These are phyloP conservation scores for Boletus reticuloceps DNA, from an alignment of 768 basidiomycete species.

Conservation along the genomic window DNA sequence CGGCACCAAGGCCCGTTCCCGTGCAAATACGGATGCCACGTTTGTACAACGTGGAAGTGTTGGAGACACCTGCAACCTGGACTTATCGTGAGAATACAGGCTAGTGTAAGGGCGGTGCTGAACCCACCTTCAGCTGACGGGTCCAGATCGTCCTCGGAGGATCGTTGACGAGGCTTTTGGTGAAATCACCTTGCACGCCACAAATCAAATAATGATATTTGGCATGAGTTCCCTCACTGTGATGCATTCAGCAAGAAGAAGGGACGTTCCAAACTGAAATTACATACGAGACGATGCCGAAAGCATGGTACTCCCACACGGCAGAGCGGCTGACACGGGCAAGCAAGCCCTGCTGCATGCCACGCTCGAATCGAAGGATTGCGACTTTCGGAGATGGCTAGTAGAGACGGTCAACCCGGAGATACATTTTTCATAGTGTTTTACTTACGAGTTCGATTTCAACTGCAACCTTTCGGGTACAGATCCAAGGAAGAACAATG, in stretches of 20 bases:
- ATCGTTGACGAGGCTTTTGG: conserved; percentile 63
- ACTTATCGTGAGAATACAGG: conserved; percentile 2
- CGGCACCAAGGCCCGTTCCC: conserved; percentile 78
- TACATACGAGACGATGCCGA: conserved; percentile 71
- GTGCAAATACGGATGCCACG: conserved; percentile 82
- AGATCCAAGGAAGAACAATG: conserved; percentile 72
- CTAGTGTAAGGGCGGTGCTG: background rate
- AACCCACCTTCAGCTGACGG: conserved; percentile 66
- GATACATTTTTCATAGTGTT: background rate
- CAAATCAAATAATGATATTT: conserved; percentile 81
- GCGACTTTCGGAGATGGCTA: conserved; percentile 81
- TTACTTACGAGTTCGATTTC: conserved; percentile 69
- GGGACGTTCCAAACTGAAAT: background rate
- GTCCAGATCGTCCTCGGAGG: conserved; percentile 76
- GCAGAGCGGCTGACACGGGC: conserved; percentile 70
- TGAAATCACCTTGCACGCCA: conserved; percentile 81
- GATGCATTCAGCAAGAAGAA: conserved; percentile 9
- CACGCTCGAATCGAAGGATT: conserved; percentile 73
- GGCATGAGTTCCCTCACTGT: conserved; percentile 67
- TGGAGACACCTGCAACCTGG: conserved; percentile 79
- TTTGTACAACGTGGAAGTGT: conserved; percentile 76
- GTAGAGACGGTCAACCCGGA: conserved; percentile 4
- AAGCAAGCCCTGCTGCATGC: conserved; percentile 82
- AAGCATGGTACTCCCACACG: conserved; percentile 81
- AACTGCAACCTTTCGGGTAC: conserved; percentile 67